A percentile compares a stretch with the other conserved stretches of the same genome.
Conservation (phyloP, 2,329 filamentous ascomycete genomes). For the Epicoccum sorghinum region DNA sequence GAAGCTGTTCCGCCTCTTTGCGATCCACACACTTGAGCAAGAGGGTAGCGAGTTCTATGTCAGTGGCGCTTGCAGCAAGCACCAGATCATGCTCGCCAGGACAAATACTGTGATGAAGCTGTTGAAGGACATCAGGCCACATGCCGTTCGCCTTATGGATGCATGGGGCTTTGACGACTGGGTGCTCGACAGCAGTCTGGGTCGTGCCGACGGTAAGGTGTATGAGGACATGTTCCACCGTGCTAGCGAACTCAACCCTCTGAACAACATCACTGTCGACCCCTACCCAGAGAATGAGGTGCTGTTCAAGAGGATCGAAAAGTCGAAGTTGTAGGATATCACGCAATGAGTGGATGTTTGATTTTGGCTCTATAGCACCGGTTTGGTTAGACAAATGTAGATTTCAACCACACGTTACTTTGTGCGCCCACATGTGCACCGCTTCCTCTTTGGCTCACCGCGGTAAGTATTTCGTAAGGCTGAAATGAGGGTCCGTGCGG, state of each 20-base stretch:
- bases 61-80: slow-evolving; percentile 70
- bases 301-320: slow-evolving; percentile 67
- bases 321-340: slow-evolving; percentile 57
- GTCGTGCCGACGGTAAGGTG: slow-evolving; percentile 74
- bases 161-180: slow-evolving; percentile 79
- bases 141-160: slow-evolving; percentile 74
- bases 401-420: background rate
- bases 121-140: slow-evolving; percentile 73
- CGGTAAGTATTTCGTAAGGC: slow-evolving; percentile 13
- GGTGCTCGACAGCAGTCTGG: slow-evolving; percentile 75
- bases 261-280: slow-evolving; percentile 74
- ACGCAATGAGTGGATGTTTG: background rate
- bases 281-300: slow-evolving; percentile 70
- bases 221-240: slow-evolving; percentile 79
- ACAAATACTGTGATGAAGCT: slow-evolving; percentile 72
- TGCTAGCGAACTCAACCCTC: slow-evolving; percentile 73
- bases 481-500: slow-evolving; percentile 13
- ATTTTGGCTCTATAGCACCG: background rate
- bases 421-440: background rate
- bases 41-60: slow-evolving; percentile 77
- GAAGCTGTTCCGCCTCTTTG: slow-evolving; percentile 70
- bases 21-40: slow-evolving; percentile 69
- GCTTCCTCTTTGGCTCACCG: slow-evolving; percentile 16
- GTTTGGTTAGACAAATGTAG: slow-evolving; percentile 10
- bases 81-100: slow-evolving; percentile 73